These are phyloP conservation scores for Talaromyces sp. DNA, from an alignment of 2,329 filamentous ascomycete genomes.

Conservation along the genomic window DNA sequence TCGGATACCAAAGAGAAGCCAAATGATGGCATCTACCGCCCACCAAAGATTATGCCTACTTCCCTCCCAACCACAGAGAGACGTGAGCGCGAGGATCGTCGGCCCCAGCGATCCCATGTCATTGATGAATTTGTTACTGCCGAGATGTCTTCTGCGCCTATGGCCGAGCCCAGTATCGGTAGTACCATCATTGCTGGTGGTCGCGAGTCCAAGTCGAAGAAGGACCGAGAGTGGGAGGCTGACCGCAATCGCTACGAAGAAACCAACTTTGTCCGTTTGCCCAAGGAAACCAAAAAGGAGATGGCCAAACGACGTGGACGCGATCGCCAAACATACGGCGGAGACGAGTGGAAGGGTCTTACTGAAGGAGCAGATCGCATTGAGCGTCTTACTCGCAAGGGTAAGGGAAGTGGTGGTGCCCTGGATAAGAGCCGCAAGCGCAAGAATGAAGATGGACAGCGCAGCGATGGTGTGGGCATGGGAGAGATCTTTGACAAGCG, in stretches of 20 bases:
- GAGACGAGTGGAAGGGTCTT: conserved; percentile 88
- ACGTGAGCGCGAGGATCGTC: conserved; percentile 61
- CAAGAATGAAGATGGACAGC: conserved; percentile 70
- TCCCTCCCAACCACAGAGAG: conserved; percentile 72
- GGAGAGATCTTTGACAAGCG: conserved; percentile 62
- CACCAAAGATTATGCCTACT: conserved; percentile 84
- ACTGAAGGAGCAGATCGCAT: conserved; percentile 86
- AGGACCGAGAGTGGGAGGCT: conserved; percentile 74
- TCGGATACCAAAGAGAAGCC: conserved; percentile 32
- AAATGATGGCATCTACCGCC: conserved; percentile 76
- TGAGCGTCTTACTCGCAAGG: conserved; percentile 75
- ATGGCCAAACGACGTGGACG: conserved; percentile 60
- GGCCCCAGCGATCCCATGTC: conserved; percentile 73
- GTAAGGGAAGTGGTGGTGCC: conserved; percentile 58
- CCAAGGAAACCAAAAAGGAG: conserved; percentile 87
- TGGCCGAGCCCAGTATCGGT: conserved; percentile 87
- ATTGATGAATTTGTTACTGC: conserved; percentile 89
- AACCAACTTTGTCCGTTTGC: conserved; percentile 83
- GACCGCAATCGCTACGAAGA: conserved; percentile 89
- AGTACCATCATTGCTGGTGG: conserved; percentile 82
- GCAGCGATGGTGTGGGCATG: conserved; percentile 65
- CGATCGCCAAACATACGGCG: conserved; percentile 68
- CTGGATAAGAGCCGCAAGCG: conserved; percentile 87
- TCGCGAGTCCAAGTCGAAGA: conserved; percentile 74
- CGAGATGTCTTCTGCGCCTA: conserved; percentile 79